Evolutionary conservation across 2,329 filamentous ascomycete genomes (phyloP).

Genomic region (Thielaviopsis punctulata): DNA sequence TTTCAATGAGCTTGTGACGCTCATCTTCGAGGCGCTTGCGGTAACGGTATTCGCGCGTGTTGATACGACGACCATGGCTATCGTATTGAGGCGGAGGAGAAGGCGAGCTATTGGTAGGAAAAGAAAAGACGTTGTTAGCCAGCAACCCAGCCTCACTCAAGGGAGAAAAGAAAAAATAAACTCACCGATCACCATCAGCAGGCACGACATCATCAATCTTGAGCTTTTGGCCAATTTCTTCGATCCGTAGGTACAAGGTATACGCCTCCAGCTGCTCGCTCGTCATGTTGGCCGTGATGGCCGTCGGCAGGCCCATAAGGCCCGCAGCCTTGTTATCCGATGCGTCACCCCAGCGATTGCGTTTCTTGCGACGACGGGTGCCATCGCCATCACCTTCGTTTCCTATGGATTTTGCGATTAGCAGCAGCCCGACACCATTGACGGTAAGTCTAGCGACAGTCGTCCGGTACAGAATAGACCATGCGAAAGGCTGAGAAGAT

Average conservation of each 20-base stretch:
- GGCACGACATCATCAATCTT: constrained; percentile 98
- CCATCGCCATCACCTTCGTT: constrained; percentile 55
- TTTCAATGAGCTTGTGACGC: constrained; percentile 95
- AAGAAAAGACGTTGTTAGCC: constrained; percentile 1
- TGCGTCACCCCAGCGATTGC: constrained; percentile 94
- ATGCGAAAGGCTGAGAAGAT: no score
- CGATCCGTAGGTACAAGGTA: constrained; percentile 86
- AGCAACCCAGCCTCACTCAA: not conserved
- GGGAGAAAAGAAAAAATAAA: constrained; percentile 14
- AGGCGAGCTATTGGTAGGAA: constrained; percentile 50
- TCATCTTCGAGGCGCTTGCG: constrained; percentile 96
- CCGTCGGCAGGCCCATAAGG: constrained; percentile 90
- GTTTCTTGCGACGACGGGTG: constrained; percentile 83
- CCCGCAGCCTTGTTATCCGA: constrained; percentile 97
- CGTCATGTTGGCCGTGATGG: constrained; percentile 95
- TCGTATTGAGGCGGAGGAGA: constrained; percentile 96
- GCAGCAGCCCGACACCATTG: not conserved
- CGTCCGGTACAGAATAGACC: no score
- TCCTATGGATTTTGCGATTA: constrained; percentile 19
- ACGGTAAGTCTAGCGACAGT: not conserved
- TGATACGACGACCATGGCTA: constrained; percentile 98
- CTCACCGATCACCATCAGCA: constrained; percentile 84
- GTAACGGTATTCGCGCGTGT: constrained; percentile 96
- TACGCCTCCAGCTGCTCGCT: constrained; percentile 97
- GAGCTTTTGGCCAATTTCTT: constrained; percentile 98